phyloP scores from a whole-genome alignment of 2,329 filamentous ascomycete genomes.

The Falciphora oryzae region DNA sequence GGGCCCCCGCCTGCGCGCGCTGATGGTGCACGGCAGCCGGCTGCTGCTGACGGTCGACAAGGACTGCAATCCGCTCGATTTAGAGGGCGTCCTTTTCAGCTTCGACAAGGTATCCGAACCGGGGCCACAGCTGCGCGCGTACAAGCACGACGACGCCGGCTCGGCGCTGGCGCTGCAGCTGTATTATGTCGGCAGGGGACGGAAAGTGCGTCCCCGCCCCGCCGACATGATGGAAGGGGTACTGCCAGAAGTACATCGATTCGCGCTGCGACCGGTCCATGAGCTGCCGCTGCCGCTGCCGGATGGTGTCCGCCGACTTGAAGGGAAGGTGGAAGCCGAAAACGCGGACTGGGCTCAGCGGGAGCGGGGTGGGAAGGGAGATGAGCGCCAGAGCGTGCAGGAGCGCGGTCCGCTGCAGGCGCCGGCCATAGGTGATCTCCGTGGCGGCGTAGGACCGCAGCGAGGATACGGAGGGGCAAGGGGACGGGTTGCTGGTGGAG shows the following conservation, averaged over 20 bases:
- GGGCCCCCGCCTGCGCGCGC: too few relatives aligned
- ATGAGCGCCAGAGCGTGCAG: slow-evolving; percentile 60
- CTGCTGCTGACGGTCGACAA: too few relatives aligned
- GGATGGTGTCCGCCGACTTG: slow-evolving; percentile 44
- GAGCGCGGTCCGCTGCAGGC: slow-evolving; percentile 57
- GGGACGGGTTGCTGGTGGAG: slow-evolving; percentile 11
- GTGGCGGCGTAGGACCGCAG: slow-evolving; percentile 50
- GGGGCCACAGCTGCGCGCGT: too few relatives aligned
- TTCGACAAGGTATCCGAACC: too few relatives aligned
- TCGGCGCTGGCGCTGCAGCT: too few relatives aligned
- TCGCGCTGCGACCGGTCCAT: slow-evolving; percentile 33
- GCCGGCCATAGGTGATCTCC: slow-evolving; percentile 64
- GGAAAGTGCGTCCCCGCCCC: slow-evolving; percentile 62
- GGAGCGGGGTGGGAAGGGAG: slow-evolving; percentile 40
- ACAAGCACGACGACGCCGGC: too few relatives aligned
- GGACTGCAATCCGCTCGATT: too few relatives aligned
- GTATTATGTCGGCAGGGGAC: too few relatives aligned
- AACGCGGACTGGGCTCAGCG: slow-evolving; percentile 42
- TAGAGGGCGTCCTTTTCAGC: too few relatives aligned
- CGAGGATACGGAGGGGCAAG: slow-evolving; percentile 37
- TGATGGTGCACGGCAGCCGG: too few relatives aligned
- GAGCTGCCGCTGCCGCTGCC: too few relatives aligned
- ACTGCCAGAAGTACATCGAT: slow-evolving; percentile 50
- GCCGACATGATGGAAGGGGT: slow-evolving; percentile 61
- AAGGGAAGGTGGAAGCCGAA: slow-evolving; percentile 68